A percentile compares a stretch with the other conserved stretches of the same genome.
Evolutionary conservation across 257 asterid genomes (phyloP).

Genomic region (Scutellaria barbata): DNA sequence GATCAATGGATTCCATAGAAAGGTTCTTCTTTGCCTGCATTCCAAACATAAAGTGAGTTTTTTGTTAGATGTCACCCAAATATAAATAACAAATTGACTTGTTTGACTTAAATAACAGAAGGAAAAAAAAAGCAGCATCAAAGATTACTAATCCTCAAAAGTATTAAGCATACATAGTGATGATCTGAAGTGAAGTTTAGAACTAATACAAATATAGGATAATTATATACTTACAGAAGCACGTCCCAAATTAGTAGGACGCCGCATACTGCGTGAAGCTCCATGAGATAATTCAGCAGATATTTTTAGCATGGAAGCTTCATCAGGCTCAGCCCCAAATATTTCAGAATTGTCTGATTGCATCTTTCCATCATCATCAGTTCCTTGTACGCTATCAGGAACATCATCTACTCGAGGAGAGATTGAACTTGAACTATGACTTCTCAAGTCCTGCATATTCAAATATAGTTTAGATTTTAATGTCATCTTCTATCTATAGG

Average conservation of each 20-base stretch:
- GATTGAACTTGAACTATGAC: slow-evolving; percentile 46
- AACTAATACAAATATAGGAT: neutral
- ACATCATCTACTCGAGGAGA: slow-evolving; percentile 47
- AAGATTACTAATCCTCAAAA: slow-evolving; percentile 26
- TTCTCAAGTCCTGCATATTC: slow-evolving; percentile 58
- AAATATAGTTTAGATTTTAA: neutral
- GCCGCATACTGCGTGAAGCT: slow-evolving; percentile 47
- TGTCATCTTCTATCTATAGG: slow-evolving; percentile 5
- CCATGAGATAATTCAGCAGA: slow-evolving; percentile 49
- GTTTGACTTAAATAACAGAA: slow-evolving; percentile 4
- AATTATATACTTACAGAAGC: slow-evolving; percentile 64
- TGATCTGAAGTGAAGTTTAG: slow-evolving; percentile 10
- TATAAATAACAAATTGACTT: too few relatives aligned
- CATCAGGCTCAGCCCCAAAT: slow-evolving; percentile 44
- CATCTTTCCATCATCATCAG: slow-evolving; percentile 38
- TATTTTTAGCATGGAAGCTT: slow-evolving; percentile 40
- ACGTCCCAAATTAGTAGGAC: slow-evolving; percentile 73
- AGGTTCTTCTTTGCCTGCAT: slow-evolving; percentile 87
- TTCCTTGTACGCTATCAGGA: slow-evolving; percentile 41
- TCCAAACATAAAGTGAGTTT: slow-evolving; percentile 30
- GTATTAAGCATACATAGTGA: neutral
- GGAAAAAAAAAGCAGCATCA: slow-evolving; percentile 7
- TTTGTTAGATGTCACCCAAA: too few relatives aligned
- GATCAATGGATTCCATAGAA: slow-evolving; percentile 80
- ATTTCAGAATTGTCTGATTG: slow-evolving; percentile 40